Conservation (phyloP, 345 rosid species). For the Rhizophora mangle region DNA sequence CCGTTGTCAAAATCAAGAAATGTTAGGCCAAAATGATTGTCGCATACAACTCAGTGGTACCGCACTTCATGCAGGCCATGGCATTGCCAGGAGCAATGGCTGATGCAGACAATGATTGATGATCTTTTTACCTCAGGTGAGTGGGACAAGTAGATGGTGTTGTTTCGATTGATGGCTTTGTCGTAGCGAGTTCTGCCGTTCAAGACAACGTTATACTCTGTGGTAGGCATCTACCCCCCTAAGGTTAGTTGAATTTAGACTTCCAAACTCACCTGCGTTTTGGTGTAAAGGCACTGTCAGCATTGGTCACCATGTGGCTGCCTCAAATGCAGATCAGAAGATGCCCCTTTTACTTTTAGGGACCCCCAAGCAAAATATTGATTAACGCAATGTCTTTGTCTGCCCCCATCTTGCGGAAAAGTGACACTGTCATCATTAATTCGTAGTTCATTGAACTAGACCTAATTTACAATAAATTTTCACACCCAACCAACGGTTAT, state of each 20-base stretch:
- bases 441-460: neutral
- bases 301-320: neutral
- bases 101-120: constrained; percentile 15
- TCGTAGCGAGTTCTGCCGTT: constrained; percentile 23
- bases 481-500: too few relatives aligned
- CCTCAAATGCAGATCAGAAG: neutral
- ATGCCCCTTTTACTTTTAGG: neutral
- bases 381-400: too few relatives aligned
- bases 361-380: neutral
- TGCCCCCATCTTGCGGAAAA: neutral
- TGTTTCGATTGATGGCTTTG: neutral
- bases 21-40: too few relatives aligned
- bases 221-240: constrained; percentile 11
- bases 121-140: neutral
- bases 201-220: neutral
- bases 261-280: neutral
- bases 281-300: neutral
- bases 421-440: neutral
- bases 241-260: neutral
- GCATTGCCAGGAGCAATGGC: neutral
- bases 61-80: neutral
- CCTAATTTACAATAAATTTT: too few relatives aligned
- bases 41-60: neutral
- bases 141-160: neutral
- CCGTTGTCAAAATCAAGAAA: too few relatives aligned